phyloP scores from a whole-genome alignment of 371 early-diverging fungal species.

The Actinomortierella wolfii region DNA sequence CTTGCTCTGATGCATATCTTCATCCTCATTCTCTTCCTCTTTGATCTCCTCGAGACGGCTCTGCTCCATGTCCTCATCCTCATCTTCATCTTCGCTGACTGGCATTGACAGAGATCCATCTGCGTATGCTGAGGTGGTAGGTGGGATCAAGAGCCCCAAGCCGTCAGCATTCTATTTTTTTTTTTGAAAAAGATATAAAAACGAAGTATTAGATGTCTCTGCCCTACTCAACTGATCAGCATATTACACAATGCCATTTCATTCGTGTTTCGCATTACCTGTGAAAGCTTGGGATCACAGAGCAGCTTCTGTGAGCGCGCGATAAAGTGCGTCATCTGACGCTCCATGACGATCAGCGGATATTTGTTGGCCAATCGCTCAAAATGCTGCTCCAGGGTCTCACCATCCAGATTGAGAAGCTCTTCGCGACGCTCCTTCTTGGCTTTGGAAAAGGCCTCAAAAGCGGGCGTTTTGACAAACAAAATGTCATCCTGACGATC shows the following conservation, averaged over 20 bases:
- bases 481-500: slow-evolving; percentile 34
- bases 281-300: slow-evolving; percentile 36
- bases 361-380: slow-evolving; percentile 53
- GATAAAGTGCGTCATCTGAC: slow-evolving; percentile 46
- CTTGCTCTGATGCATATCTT: too few relatives aligned
- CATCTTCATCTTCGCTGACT: slow-evolving; percentile 42
- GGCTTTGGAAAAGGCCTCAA: slow-evolving; percentile 33
- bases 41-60: slow-evolving; percentile 37
- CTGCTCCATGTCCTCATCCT: slow-evolving; percentile 15
- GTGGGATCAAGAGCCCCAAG: slow-evolving; percentile 33
- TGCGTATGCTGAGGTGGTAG: slow-evolving; percentile 36
- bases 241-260: too few relatives aligned
- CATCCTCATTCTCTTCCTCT: slow-evolving; percentile 20
- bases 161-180: slow-evolving; percentile 18
- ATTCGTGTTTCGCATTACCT: slow-evolving; percentile 9
- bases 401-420: slow-evolving; percentile 50
- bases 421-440: slow-evolving; percentile 44
- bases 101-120: slow-evolving; percentile 47
- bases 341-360: slow-evolving; percentile 48
- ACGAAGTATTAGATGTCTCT: too few relatives aligned
- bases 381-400: slow-evolving; percentile 53
- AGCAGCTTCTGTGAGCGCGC: slow-evolving; percentile 35
- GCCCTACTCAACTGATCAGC: too few relatives aligned
- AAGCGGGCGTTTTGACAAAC: slow-evolving; percentile 37
- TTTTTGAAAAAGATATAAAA: too few relatives aligned